Evolutionary conservation across 441 rosid species (phyloP), one percentile per base, ranked within the genome.

Genomic region (Adansonia gregorii): DNA sequence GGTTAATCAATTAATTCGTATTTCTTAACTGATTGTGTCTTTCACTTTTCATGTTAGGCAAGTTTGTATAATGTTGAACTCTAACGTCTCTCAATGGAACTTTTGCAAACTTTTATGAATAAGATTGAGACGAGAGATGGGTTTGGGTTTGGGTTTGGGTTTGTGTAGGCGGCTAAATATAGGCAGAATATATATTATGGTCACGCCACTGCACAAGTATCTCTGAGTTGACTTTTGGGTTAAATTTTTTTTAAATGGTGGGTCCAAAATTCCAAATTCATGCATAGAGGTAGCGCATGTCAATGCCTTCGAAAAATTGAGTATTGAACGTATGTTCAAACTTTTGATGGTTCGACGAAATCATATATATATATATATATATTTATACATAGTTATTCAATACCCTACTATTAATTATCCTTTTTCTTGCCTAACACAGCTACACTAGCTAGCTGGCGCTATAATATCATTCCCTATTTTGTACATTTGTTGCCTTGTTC

Each of bases 231-330:
- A 68, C 39, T 52, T 49, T 52, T 27, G 45, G 46, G 4, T 7
- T 51, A 27, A 27, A 68, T 68, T 68, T 9, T 12, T 20, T 43
- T 24, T 49, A 14, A 49, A 49, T 22, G 63, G 63, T 54, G 75
- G 75, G 63, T 71, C 60, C 49, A n/a, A n/a, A 24, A 9, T 54
- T 71, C 75, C 48, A 71, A 52, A 71, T 51, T 27, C 74, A 27
- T 51, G 60, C 63, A 72, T 9, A 31, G 43, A 31, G 75, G 75
- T 4, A 46, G 2, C 41, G 15, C 17, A 11, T 12, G 56, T 46
- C 56, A 68, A 66, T 66, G 24, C 51, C 49, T 15, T 41, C 0
- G 2, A 17, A 66, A 66, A n/a, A n/a, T 6, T 35, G 0, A 3
- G 39, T 11, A 19, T 4, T 5, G 12, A 19, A 17, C 6, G 7